Percentiles rank a stretch among this genome's conserved stretches.
phyloP scores from a whole-genome alignment of 2,329 filamentous ascomycete genomes.

The Dichotomopilus funicola region DNA sequence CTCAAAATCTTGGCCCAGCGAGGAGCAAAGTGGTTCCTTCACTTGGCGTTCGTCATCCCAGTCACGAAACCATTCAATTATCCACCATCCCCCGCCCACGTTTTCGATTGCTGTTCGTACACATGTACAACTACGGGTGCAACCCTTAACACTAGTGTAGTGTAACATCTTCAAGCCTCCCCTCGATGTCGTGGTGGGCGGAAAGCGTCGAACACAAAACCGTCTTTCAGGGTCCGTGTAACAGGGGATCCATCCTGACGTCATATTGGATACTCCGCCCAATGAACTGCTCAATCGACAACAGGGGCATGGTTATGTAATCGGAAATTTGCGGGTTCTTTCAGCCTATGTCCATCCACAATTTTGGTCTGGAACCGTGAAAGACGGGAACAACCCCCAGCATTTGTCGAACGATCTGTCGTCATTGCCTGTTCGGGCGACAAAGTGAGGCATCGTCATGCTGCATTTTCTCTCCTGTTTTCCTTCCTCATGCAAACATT shows the following conservation, averaged over 20 bases:
- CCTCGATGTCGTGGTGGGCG: background rate
- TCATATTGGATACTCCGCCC: background rate
- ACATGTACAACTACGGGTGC: background rate
- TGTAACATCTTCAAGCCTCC: background rate
- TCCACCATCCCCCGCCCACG: background rate
- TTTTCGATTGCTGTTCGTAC: too few species aligned
- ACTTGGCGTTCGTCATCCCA: background rate
- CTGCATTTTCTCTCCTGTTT: too few species aligned
- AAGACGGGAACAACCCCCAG: background rate
- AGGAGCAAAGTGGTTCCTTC: background rate
- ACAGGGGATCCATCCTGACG: constrained; percentile 1
- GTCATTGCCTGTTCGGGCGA: too few species aligned
- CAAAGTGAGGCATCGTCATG: too few species aligned
- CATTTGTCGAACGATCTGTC: too few species aligned
- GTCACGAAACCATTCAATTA: background rate
- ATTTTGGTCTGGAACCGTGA: background rate
- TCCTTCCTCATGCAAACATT: too few species aligned
- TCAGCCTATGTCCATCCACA: background rate
- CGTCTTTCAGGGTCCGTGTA: background rate
- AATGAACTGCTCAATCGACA: background rate
- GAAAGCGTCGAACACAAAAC: background rate
- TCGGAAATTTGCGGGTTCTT: background rate
- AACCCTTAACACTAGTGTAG: too few species aligned
- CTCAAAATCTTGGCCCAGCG: background rate
- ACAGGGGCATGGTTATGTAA: background rate